phyloP scores from a whole-genome alignment of 192 early-diverging fungal genomes.

The Coemansia sp. region DNA sequence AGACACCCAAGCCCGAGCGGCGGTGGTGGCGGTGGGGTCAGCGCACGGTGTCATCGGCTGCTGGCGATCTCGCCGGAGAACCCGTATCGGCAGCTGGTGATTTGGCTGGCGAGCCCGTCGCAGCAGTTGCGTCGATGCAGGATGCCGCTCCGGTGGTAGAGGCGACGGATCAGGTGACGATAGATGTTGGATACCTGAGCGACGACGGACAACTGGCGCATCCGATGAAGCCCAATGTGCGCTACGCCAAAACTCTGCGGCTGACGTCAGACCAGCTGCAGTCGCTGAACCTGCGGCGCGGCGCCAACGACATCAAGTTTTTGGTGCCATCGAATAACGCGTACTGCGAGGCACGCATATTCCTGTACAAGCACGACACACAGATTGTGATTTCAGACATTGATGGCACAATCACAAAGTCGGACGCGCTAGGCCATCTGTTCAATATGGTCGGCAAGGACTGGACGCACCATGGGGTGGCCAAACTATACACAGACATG shows the following conservation, averaged over 20 bases:
- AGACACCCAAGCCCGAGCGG: conserved; percentile 18
- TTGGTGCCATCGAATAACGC: conserved; percentile 76
- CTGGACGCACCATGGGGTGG: conserved; percentile 97
- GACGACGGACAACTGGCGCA: conserved; percentile 30
- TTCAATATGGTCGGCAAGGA: conserved; percentile 97
- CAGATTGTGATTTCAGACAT: conserved; percentile 96
- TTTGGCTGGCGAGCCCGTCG: not conserved
- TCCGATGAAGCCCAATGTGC: conserved; percentile 22
- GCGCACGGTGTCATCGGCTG: conserved; percentile 8
- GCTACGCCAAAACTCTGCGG: conserved; percentile 86
- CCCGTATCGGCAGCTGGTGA: not conserved
- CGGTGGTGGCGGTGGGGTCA: conserved; percentile 47
- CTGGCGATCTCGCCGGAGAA: not conserved
- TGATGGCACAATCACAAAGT: conserved; percentile 98
- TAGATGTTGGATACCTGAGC: conserved; percentile 25
- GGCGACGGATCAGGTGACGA: not conserved
- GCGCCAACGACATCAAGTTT: conserved; percentile 89
- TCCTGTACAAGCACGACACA: conserved; percentile 78
- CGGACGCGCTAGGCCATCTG: conserved; percentile 92
- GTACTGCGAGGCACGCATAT: conserved; percentile 82
- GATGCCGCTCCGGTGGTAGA: not conserved
- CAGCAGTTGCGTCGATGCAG: too few relatives aligned
- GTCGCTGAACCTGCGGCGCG: conserved; percentile 73
- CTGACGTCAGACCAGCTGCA: conserved; percentile 91
- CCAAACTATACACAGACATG: conserved; percentile 95